Base-by-base conservation (phyloP, 352 stramenopile species). In the Ophiocytium majus region DNA sequence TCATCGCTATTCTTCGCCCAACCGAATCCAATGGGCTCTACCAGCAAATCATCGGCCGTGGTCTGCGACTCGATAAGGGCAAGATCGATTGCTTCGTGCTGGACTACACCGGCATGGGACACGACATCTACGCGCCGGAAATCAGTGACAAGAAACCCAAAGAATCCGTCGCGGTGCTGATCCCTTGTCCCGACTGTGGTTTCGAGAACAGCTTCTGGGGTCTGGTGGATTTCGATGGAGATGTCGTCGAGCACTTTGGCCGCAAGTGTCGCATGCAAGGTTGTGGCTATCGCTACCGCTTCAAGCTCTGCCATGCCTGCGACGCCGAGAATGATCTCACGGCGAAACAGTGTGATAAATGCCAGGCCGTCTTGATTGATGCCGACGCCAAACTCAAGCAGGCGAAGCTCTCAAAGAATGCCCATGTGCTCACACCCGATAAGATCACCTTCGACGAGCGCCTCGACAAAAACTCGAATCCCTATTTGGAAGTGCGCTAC, bases 71-170 rank as follows among this genome's bases (percentile, higher is more conserved):
- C 19, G 57, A 71, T 71, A 71, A 71, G 57, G 57, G 57, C 23
- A 71, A 71, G 28, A 71, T 28, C 19, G 57, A 71, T 28, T 71
- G 57, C 57, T 71, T 71, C 28, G 28, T 71, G 23, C 57, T 71
- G 19, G 57, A 71, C 28, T 71, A 71, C 57, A 28, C 57, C 19
- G 57, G 57, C 23, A 71, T 71, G 57, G 57, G 57, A 23, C 57
- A 71, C 57, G 57, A 71, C 28, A 71, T 71, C 28, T 71, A 71
- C 57, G 57, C 57, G 57, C 57, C 57, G 57, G 57, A 71, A 71
- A 71, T 71, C 28, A 23, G 19, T 71, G 57, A 71, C 57, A 71
- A 71, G 28, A 71, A 71, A 28, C 57, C 57, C 19, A 71, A 71
- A 71, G 57, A 71, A 71, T 71, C 57, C 57, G 57, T 71, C 57